These are phyloP conservation scores for Loxodes magnus DNA, from an alignment of 73 alveolate species.

Conservation along the genomic window DNA sequence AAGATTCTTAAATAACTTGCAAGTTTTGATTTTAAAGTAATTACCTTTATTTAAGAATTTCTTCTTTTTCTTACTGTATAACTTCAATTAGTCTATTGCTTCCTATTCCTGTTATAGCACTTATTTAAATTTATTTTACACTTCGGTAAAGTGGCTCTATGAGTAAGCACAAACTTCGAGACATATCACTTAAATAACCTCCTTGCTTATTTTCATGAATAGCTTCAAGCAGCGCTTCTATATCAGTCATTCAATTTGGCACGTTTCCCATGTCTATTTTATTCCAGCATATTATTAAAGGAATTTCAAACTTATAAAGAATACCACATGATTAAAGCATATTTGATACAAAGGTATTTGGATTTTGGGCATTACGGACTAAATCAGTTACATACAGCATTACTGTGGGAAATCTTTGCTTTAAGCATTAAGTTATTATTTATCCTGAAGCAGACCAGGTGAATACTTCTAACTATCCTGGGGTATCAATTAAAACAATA, in stretches of 20 bases:
- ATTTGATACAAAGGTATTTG: conserved; percentile 92
- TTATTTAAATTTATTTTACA: conserved; percentile 43
- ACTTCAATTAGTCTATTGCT: conserved; percentile 37
- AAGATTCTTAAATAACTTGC: too few relatives aligned
- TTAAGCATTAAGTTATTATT: conserved; percentile 76
- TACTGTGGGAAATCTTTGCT: conserved; percentile 79
- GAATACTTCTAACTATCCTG: conserved; percentile 93
- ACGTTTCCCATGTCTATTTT: conserved; percentile 72
- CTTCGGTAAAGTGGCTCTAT: conserved; percentile 63
- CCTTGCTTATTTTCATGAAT: conserved; percentile 24
- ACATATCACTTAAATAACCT: conserved; percentile 48
- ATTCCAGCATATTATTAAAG: conserved; percentile 78
- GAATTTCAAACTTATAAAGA: conserved; percentile 82
- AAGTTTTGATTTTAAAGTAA: too few relatives aligned
- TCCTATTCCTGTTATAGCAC: conserved; percentile 67
- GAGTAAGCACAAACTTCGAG: conserved; percentile 49
- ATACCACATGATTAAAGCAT: conserved; percentile 85
- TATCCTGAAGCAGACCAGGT: conserved; percentile 93
- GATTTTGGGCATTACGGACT: conserved; percentile 83
- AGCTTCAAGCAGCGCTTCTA: conserved; percentile 44
- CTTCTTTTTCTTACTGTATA: conserved; percentile 16
- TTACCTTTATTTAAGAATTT: conserved; percentile 13
- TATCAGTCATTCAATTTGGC: conserved; percentile 63
- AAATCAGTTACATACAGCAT: conserved; percentile 81
- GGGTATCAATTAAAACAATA: conserved; percentile 83